phyloP scores from a whole-genome alignment of 371 early-diverging fungal genomes.

The Rhizopus microsporus region DNA sequence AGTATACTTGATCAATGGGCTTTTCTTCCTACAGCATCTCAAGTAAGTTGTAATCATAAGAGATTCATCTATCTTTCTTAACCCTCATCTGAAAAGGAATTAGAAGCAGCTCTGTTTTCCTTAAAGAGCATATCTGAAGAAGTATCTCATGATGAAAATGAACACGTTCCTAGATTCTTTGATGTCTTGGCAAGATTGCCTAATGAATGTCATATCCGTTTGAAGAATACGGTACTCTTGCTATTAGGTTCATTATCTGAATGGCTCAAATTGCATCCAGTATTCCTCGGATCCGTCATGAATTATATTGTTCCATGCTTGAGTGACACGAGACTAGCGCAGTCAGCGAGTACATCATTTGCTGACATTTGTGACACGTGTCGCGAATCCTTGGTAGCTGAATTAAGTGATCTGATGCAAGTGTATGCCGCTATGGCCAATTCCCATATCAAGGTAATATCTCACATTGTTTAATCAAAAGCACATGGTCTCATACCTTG shows the following conservation, averaged over 20 bases:
- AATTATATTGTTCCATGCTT: conserved; percentile 70
- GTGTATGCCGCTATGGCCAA: conserved; percentile 54
- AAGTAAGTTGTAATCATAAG: conserved; percentile 19
- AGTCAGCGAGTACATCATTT: conserved; percentile 67
- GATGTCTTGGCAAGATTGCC: conserved; percentile 58
- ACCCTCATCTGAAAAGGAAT: conserved; percentile 23
- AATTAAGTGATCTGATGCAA: conserved; percentile 60
- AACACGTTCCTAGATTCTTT: conserved; percentile 62
- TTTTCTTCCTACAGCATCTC: conserved; percentile 25
- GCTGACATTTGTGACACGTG: conserved; percentile 78
- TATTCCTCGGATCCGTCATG: conserved; percentile 58
- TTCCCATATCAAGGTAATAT: conserved; percentile 42
- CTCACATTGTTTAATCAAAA: background rate
- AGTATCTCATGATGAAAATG: conserved; percentile 53
- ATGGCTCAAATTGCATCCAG: conserved; percentile 71
- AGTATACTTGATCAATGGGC: conserved; percentile 44
- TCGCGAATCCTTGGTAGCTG: conserved; percentile 64
- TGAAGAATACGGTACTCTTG: conserved; percentile 52
- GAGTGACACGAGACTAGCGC: conserved; percentile 59
- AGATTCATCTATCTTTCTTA: conserved; percentile 9
- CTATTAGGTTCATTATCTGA: conserved; percentile 69
- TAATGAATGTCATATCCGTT: conserved; percentile 29
- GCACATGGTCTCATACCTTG: background rate
- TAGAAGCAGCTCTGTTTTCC: conserved; percentile 68
- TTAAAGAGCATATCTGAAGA: conserved; percentile 75